phyloP scores from a whole-genome alignment of 2,329 filamentous ascomycete genomes.

The Xylariaceae sp. region DNA sequence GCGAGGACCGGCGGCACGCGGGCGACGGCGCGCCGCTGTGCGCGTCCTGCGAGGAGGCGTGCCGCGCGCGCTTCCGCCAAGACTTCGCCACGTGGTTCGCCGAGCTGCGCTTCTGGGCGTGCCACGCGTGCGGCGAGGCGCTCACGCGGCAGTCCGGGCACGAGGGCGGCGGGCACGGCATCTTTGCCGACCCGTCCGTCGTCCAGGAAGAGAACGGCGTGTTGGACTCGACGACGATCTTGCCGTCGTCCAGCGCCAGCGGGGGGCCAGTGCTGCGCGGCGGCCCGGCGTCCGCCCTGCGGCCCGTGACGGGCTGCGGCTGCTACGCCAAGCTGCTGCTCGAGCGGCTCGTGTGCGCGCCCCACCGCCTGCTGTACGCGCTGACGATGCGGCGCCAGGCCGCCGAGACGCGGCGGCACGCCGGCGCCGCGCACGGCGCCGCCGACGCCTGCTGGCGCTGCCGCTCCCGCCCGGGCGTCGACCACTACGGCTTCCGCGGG shows the following conservation, averaged over 20 bases:
- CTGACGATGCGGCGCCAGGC: constrained; percentile 15
- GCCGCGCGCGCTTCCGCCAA: constrained; percentile 11
- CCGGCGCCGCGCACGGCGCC: constrained; percentile 13
- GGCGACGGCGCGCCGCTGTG: constrained; percentile 9
- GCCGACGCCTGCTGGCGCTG: constrained; percentile 15
- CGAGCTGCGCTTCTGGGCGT: constrained; percentile 23
- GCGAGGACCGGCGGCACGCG: constrained; percentile 14
- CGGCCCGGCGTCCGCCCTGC: constrained; percentile 2
- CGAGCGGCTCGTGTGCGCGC: constrained; percentile 24
- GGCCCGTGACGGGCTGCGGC: constrained; percentile 28
- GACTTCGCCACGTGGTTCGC: constrained; percentile 5
- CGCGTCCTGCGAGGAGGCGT: constrained; percentile 19
- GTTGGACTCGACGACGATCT: not conserved
- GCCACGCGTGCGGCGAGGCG: constrained; percentile 19
- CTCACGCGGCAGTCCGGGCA: not conserved
- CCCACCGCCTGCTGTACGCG: constrained; percentile 26
- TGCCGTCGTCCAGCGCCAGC: not conserved
- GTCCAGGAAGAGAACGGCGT: not conserved
- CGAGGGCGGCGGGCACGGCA: constrained; percentile 9
- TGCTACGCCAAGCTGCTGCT: constrained; percentile 31
- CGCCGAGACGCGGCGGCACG: constrained; percentile 21
- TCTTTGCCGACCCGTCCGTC: constrained; percentile 23
- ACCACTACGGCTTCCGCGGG: constrained; percentile 7
- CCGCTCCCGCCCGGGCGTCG: constrained; percentile 15
- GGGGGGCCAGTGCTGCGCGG: not conserved